Base-by-base conservation (phyloP, 2,329 filamentous ascomycete species). In the Colletotrichum camelliae region DNA sequence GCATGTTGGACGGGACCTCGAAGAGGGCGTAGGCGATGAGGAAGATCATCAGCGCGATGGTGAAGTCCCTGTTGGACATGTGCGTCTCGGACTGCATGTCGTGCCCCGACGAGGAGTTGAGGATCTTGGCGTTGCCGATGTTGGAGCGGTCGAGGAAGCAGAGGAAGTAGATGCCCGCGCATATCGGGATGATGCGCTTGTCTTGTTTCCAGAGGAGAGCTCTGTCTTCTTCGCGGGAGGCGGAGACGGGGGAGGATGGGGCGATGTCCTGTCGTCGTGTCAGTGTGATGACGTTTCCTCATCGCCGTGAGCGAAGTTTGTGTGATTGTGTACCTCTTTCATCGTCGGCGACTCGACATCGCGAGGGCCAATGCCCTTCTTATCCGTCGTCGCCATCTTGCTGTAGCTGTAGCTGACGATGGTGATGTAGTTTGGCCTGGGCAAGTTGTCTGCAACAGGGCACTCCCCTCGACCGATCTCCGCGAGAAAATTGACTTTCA, bases 91-190 rank as follows among this genome's bases (percentile, higher is more conserved):
- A 86, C 43, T 94, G 88, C 78, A 95, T 88, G 83, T 94, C 92
- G 81, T 94, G 86, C 60, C 87, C 82, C 1, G 89, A 89, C 13
- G 90, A 86, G 24, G 88, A 85, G 80, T 94, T 94, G 77, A 94
- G 86, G 31, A 94, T 90, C 82, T 91, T 92, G 57, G 92, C 92
- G 81, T 93, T 93, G 80, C 92, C 92, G 73, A 94, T 94, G 82
- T 94, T 94, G 71, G 91, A 89, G 58, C 91, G 87, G 82, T 94
- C 93, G 29, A 94, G 88, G 81, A 93, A 94, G 83, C 91, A 93
- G 27, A 94, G 87, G 61, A 94, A 87, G 81, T 93, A 94, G 67
- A 94, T 93, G 68, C 83, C 85, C 8, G 91, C 90, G n/a, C 88
- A 90, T 16, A 94, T 84, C 2, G 93, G 92, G 16, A 94, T 85